phyloP scores from a whole-genome alignment of 768 basidiomycete species.

The Solioccasus polychromus region DNA sequence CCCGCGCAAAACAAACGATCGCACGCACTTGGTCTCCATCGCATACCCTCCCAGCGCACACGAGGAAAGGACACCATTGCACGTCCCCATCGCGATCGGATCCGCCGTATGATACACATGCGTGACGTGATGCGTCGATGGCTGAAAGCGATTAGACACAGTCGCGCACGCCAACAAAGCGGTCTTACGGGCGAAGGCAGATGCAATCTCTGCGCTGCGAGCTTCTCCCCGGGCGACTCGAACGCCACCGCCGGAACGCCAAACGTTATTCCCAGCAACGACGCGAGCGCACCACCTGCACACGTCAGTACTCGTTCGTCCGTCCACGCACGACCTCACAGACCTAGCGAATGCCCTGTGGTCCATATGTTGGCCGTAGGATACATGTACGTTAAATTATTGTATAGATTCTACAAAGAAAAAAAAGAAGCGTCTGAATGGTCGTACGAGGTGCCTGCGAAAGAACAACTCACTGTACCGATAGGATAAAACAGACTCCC shows the following conservation, averaged over 20 bases:
- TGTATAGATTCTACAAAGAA: conserved; percentile 75
- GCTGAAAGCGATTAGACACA: conserved; percentile 36
- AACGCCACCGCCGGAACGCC: conserved; percentile 86
- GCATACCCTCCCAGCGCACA: conserved; percentile 91
- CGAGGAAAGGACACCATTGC: conserved; percentile 75
- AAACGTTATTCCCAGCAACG: conserved; percentile 84
- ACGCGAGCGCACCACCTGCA: conserved; percentile 63
- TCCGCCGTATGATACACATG: conserved; percentile 95
- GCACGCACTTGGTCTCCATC: conserved; percentile 65
- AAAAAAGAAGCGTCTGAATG: background rate
- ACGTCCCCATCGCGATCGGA: conserved; percentile 88
- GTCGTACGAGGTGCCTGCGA: background rate
- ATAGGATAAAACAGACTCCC: conserved; percentile 89
- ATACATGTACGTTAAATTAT: conserved; percentile 91
- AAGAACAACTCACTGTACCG: conserved; percentile 62
- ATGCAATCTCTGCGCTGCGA: conserved; percentile 79
- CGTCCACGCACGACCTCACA: conserved; percentile 34
- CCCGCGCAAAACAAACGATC: background rate
- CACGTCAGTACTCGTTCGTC: conserved; percentile 19
- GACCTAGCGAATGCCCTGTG: conserved; percentile 65
- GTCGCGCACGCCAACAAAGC: background rate
- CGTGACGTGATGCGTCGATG: conserved; percentile 74
- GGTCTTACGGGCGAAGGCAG: conserved; percentile 74
- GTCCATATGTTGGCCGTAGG: conserved; percentile 90
- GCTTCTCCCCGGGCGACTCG: conserved; percentile 84